Evolutionary conservation across 2,329 filamentous ascomycete genomes (phyloP), one percentile per base, ranked within the genome.

Genomic region (Botrytis aclada): DNA sequence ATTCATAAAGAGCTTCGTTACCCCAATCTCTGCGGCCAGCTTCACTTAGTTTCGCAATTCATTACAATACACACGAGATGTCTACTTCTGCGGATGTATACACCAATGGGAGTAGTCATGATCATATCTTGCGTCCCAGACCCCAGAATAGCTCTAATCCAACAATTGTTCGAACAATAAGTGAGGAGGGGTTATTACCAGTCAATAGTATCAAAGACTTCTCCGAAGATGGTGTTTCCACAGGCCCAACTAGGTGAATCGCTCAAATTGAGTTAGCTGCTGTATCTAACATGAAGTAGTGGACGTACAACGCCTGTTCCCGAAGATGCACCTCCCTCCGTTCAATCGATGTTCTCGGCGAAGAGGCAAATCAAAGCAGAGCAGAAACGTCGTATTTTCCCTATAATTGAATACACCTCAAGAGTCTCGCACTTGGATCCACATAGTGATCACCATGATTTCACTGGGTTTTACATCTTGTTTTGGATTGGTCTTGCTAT

Each of bases 401-500:
- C 97, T 34, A 96, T 93, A 34, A 94, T 97, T 80, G 93, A 97
- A 79, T 99, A 95, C 84, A 89, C 93, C 58, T 91, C 92, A 74
- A 92, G 96, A 73, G 91, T 98, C 34, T 98, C 95, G 29, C 95
- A 99, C 83, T 97, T 99, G 81, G 96, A 99, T 80, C 94, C 95
- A 0, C 88, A 89, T 67, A 97, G 93, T 82, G 94, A 97, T 79
- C 95, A 98, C 82, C 90, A 90, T 79, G 94, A 99, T 83, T 99
- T 99, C 82, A 90, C 94, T 78, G 96, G 96, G 80, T 99, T 99
- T 87, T 99, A 98, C 84, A 93, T 96, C 71, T 88, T 99, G 54
- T 99, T 99, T 84, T 99, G 96, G 96, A 95, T 99, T 76, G 94
- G 94, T 16, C 86, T 99, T 74, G 93, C 93, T 77, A 97, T 99